Conservation (phyloP, 495 filamentous ascomycete species). For the Stereocaulon alpinum region DNA sequence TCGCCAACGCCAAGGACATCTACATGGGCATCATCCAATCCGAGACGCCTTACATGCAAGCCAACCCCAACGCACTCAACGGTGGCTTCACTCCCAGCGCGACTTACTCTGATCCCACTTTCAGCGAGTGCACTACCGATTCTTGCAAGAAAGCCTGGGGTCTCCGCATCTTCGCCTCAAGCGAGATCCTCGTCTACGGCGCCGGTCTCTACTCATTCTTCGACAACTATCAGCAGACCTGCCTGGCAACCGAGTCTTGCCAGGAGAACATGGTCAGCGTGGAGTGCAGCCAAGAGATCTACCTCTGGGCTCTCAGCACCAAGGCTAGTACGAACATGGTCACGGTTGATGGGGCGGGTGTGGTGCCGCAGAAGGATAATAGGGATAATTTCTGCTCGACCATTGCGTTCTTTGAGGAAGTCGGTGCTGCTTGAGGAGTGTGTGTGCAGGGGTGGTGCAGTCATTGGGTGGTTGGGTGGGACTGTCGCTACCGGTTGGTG, state of each 20-base stretch:
- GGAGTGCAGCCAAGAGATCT: conserved; percentile 55
- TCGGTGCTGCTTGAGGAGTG: background rate
- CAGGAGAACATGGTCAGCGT: conserved; percentile 82
- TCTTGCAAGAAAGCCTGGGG: conserved; percentile 78
- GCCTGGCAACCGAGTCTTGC: conserved; percentile 64
- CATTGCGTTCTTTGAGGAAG: conserved; percentile 50
- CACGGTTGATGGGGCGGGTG: conserved; percentile 41
- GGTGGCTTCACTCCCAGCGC: conserved; percentile 58
- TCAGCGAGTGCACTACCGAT: conserved; percentile 48
- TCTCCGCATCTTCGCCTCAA: conserved; percentile 62
- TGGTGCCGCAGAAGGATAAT: conserved; percentile 58
- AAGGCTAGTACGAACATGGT: conserved; percentile 86
- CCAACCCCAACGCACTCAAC: conserved; percentile 63
- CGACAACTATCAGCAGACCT: conserved; percentile 71
- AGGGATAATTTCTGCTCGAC: conserved; percentile 66
- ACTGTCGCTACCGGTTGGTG: conserved; percentile 1
- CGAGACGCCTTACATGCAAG: conserved; percentile 87
- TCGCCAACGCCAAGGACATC: conserved; percentile 67
- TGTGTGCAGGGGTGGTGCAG: background rate
- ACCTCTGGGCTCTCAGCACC: conserved; percentile 73
- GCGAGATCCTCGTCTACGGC: conserved; percentile 62
- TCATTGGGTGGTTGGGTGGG: conserved; percentile 6
- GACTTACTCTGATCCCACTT: conserved; percentile 66
- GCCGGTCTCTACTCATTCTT: conserved; percentile 82
- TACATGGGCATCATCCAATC: conserved; percentile 83